Evolutionary conservation across 805 yeast genomes (phyloP).

Genomic region (Pichia insulana): DNA sequence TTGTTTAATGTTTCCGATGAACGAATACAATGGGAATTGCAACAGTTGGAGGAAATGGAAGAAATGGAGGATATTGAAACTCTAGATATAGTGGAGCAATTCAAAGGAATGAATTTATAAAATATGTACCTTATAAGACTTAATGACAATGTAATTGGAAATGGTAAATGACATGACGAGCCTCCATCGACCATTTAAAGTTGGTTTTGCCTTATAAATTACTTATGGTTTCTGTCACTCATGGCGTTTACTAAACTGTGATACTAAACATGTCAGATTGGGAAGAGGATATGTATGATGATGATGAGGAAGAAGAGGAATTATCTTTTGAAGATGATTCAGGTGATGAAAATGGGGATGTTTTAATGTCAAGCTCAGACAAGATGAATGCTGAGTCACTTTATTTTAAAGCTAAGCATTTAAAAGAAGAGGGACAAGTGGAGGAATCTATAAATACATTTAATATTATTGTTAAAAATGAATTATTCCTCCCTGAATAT

Average conservation of each 20-base stretch:
- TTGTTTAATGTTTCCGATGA: not conserved
- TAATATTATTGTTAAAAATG: conserved; percentile 13
- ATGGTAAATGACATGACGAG: too few species aligned
- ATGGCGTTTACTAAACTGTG: too few species aligned
- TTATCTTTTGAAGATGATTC: conserved; percentile 27
- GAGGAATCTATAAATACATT: conserved; percentile 21
- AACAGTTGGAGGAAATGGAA: not conserved
- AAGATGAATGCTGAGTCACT: conserved; percentile 18
- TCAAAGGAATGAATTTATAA: conserved; percentile 10
- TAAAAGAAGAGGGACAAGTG: conserved; percentile 25
- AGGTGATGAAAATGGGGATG: conserved; percentile 16
- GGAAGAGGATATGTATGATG: conserved; percentile 32
- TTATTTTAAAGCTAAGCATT: conserved; percentile 28
- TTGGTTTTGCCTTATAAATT: too few species aligned
- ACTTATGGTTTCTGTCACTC: too few species aligned
- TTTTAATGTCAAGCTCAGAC: conserved; percentile 6
- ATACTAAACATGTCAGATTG: conserved; percentile 34
- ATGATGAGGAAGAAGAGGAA: conserved; percentile 27
- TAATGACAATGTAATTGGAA: too few species aligned
- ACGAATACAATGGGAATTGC: not conserved
- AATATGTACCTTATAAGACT: not conserved
- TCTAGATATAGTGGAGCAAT: not conserved
- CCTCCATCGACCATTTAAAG: too few species aligned
- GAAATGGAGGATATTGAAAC: not conserved
- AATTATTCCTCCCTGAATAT: conserved; percentile 13